Percentiles rank a stretch among this genome's conserved stretches.
These are phyloP conservation scores for Nannizzia gypsea DNA, from an alignment of 2,329 filamentous ascomycete species.

Conservation along the genomic window DNA sequence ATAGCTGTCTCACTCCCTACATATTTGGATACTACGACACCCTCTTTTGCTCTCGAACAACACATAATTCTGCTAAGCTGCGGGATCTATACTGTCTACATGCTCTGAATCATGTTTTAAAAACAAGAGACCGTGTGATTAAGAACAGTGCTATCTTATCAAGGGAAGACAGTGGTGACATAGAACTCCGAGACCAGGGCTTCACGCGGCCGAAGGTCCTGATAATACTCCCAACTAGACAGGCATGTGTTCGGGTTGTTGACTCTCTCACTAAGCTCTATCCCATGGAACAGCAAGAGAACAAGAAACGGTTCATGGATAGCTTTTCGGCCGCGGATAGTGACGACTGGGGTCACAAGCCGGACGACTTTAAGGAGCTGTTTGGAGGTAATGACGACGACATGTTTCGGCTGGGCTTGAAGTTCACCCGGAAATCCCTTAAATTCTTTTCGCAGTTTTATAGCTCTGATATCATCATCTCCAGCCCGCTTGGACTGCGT, in stretches of 20 bases:
- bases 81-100: constrained; percentile 68
- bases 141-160: constrained; percentile 79
- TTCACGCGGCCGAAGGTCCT: constrained; percentile 91
- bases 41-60: constrained; percentile 60
- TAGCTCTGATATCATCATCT: constrained; percentile 87
- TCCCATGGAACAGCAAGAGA: constrained; percentile 83
- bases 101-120: constrained; percentile 82
- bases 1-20: constrained; percentile 55
- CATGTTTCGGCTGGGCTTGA: constrained; percentile 90
- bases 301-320: constrained; percentile 83
- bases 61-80: constrained; percentile 55
- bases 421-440: constrained; percentile 90
- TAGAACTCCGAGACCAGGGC: constrained; percentile 80
- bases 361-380: constrained; percentile 75
- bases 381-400: constrained; percentile 96
- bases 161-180: constrained; percentile 52
- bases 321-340: constrained; percentile 60
- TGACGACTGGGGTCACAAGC: constrained; percentile 59
- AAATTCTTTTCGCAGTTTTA: constrained; percentile 96
- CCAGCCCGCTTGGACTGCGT: constrained; percentile 76
- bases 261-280: constrained; percentile 65
- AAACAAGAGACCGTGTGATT: constrained; percentile 80
- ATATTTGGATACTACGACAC: constrained; percentile 77
- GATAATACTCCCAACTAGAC: constrained; percentile 76
- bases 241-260: constrained; percentile 69